A percentile compares a stretch with the other conserved stretches of the same genome.
These are phyloP conservation scores for Eimeria sp. DNA, from an alignment of 169 alveolate species.

Conservation along the genomic window DNA sequence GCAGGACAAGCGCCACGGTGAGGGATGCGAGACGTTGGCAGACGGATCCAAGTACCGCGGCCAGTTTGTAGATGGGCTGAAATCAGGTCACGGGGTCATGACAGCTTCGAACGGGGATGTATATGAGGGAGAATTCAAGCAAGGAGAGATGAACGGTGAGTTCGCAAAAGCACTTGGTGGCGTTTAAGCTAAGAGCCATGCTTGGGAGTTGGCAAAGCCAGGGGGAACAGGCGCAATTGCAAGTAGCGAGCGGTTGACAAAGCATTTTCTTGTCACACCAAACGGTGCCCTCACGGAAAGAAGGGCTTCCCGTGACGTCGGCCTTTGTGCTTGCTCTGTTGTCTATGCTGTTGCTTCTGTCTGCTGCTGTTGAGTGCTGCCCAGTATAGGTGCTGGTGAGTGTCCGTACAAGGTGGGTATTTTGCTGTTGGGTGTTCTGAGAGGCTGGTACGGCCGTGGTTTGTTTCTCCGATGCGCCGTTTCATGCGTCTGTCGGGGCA, in stretches of 20 bases:
- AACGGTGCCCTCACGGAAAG: background rate
- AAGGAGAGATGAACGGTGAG: constrained; percentile 90
- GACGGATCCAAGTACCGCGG: constrained; percentile 88
- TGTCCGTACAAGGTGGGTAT: background rate
- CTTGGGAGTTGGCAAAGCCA: background rate
- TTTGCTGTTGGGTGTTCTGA: background rate
- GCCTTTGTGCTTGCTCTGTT: background rate
- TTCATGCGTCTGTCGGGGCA: background rate
- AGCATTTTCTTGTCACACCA: background rate
- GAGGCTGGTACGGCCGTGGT: background rate
- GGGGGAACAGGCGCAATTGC: background rate
- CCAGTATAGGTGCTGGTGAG: background rate
- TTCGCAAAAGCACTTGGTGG: constrained; percentile 7
- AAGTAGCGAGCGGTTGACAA: background rate
- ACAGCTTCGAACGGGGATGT: constrained; percentile 89
- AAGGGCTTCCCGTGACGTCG: too few species aligned
- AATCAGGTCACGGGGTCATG: constrained; percentile 90
- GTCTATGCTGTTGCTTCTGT: background rate
- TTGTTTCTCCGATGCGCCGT: background rate
- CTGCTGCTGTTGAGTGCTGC: background rate
- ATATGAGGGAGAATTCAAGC: constrained; percentile 87
- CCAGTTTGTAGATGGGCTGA: constrained; percentile 88
- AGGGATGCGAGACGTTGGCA: constrained; percentile 85
- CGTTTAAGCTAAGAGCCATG: background rate
- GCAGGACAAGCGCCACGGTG: constrained; percentile 88